A percentile compares a stretch with the other conserved stretches of the same genome.
Evolutionary conservation across 345 rosid genomes (phyloP).

Genomic region (Carallia brachiata): DNA sequence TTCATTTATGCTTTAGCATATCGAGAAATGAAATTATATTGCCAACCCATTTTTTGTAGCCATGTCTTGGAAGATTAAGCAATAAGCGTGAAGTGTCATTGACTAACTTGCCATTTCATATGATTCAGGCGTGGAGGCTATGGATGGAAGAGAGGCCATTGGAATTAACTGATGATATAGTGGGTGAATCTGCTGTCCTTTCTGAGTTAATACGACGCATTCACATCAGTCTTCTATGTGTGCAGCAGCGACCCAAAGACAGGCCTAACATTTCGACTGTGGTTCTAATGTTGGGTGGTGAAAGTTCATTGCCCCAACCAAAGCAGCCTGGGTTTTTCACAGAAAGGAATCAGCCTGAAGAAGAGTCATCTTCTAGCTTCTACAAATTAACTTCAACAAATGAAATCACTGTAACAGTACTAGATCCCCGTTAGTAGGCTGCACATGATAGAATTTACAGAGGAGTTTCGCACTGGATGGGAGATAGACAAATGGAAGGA

Average conservation of each 20-base stretch:
- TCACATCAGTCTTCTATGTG: conserved; percentile 34
- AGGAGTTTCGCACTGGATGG: too few species aligned
- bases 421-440: conserved; percentile 14
- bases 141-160: conserved; percentile 31
- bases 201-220: conserved; percentile 21
- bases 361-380: conserved; percentile 11
- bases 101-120: too few species aligned
- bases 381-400: conserved; percentile 1
- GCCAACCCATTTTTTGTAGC: too few species aligned
- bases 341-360: conserved; percentile 13
- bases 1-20: too few species aligned
- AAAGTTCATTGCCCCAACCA: conserved; percentile 34
- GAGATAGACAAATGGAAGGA: too few species aligned
- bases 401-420: conserved; percentile 11
- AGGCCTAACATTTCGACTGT: conserved; percentile 42
- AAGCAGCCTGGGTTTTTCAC: conserved; percentile 39
- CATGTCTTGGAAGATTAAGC: too few species aligned
- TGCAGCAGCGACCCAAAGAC: conserved; percentile 37
- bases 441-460: too few species aligned
- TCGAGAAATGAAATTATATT: too few species aligned
- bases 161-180: conserved; percentile 23
- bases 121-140: conserved; percentile 27
- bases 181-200: conserved; percentile 1
- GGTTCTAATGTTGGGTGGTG: conserved; percentile 38
- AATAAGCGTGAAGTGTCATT: too few species aligned